Evolutionary conservation across 1,284 basidiomycete species (phyloP), one percentile per base, ranked within the genome.

Genomic region (Sporisorium scitamineum): DNA sequence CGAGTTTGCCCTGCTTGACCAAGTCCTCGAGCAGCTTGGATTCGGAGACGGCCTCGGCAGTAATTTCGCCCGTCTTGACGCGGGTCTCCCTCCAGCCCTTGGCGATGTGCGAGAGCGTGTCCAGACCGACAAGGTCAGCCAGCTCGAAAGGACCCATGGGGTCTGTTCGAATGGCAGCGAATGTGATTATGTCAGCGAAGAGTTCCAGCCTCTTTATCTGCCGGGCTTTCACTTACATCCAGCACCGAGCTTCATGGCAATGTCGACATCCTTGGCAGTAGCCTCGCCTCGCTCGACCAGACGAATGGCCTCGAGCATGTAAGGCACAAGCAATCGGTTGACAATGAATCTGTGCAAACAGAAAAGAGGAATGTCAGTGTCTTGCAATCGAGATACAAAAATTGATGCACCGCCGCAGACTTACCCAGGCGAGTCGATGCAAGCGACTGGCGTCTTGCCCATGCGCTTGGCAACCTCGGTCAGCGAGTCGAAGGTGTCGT

Each of bases 281-380:
- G 89, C 89, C 58, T 90, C 89, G 16, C 89, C 89, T 32, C 89
- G 86, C 81, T 90, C 89, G 22, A 89, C 86, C 86, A 90, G 88
- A 39, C 88, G 84, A 60, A 89, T 88, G 1, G 89, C 88, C 81
- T 90, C 89, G 69, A 89, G 87, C 84, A 89, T 86, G 83, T 89
- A 89, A 8, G 88, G 88, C 8, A 89, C 88, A 41, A 82, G 83
- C 16, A 89, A 81, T 29, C 88, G 86, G 82, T 89, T 89, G 74
- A 89, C 88, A 64, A 89, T 88, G 84, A 89, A 89, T 37, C 86
- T 86, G 64, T 22, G 29, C 14, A 44, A 16, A 16, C 16, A 34
- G 8, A 14, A 29, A 34, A 26, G 45, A 32, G 50, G 48, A 42
- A 37, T 52, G 47, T 58, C 37, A 64, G 61, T 47, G 26, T 47